Percentiles rank a stretch among this genome's conserved stretches.
phyloP scores from a whole-genome alignment of 1,139 yeast species.

The Debaryomycetaceae sp. region DNA sequence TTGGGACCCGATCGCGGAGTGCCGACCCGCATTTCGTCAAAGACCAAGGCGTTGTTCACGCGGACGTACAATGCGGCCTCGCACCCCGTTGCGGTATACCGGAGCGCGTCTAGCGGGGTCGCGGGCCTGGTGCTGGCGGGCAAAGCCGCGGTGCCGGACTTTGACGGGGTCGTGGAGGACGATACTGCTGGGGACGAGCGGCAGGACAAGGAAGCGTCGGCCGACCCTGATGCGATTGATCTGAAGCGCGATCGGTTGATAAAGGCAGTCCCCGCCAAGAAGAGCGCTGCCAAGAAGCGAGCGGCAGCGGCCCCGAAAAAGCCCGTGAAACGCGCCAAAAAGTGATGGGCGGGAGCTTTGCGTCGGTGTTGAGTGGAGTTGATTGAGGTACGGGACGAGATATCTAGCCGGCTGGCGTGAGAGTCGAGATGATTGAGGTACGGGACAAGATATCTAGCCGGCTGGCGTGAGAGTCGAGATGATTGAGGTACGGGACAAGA shows the following conservation, averaged over 20 bases:
- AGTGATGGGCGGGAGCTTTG: too few relatives aligned
- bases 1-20: conserved; percentile 45
- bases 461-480: too few relatives aligned
- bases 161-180: conserved; percentile 54
- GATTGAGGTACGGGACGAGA: too few relatives aligned
- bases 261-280: conserved; percentile 22
- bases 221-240: conserved; percentile 21
- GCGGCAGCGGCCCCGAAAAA: too few relatives aligned
- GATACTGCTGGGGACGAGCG: conserved; percentile 31
- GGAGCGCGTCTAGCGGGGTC: conserved; percentile 40
- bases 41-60: conserved; percentile 77
- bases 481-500: too few relatives aligned
- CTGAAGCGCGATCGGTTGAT: conserved; percentile 34
- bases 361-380: too few relatives aligned
- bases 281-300: conserved; percentile 8
- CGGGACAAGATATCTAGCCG: too few relatives aligned
- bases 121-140: conserved; percentile 28
- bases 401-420: too few relatives aligned
- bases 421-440: too few relatives aligned
- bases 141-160: conserved; percentile 26
- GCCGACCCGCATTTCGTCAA: conserved; percentile 50
- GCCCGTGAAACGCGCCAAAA: not conserved
- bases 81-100: conserved; percentile 84
- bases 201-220: conserved; percentile 19
- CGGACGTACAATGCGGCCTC: conserved; percentile 61